Base-by-base conservation (phyloP, 2,329 filamentous ascomycete species). In the Penicillium brevicompactum region DNA sequence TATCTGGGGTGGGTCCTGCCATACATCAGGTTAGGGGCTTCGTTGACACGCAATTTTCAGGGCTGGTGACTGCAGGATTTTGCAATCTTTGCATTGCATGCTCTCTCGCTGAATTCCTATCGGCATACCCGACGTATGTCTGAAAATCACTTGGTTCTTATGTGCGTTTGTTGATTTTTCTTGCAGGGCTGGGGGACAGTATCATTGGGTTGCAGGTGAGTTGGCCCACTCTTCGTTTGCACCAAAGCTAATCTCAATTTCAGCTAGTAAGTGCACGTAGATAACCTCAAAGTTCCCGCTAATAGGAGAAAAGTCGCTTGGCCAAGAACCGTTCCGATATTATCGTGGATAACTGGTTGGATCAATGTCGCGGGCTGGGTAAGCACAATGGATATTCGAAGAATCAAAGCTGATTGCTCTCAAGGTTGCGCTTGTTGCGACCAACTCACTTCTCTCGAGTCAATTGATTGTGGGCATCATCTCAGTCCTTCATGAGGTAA, bases 321-420 rank as follows among this genome's bases (percentile, higher is more conserved):
- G 78, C 80, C 80, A 50, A 74, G 74, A 55, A 87, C 81, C 78
- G 82, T 83, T 1, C 83, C 84, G 0, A 76, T 84, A 16, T 78
- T 89, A 9, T 87, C 85, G 44, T 90, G 87, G 77, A 80, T 85
- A 40, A 89, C 87, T 0, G 88, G 87, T n/a, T 91, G 87, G 87
- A 66, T 72, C 41, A 72, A 89, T 87, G 82, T 86, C 13, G 85
- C 84, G 6, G 87, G 86, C 21, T 90, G 87, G 85, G 85, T 89
- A 31, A 24, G 60, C 18, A 40, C 16, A 5, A 24, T 37, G 11
- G 10, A 16, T 1, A 40, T 52, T 14, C 27, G 9, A 40, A 9
- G 30, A 9, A 5, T 2, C 49, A 44, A 44, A 62, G 24, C 56
- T 71, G 46, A 70, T 50, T 24, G 38, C 30, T 13, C 58, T 6